A percentile compares a stretch with the other conserved stretches of the same genome.
Conservation (phyloP, 2,329 filamentous ascomycete genomes). For the Fusarium anguioides region DNA sequence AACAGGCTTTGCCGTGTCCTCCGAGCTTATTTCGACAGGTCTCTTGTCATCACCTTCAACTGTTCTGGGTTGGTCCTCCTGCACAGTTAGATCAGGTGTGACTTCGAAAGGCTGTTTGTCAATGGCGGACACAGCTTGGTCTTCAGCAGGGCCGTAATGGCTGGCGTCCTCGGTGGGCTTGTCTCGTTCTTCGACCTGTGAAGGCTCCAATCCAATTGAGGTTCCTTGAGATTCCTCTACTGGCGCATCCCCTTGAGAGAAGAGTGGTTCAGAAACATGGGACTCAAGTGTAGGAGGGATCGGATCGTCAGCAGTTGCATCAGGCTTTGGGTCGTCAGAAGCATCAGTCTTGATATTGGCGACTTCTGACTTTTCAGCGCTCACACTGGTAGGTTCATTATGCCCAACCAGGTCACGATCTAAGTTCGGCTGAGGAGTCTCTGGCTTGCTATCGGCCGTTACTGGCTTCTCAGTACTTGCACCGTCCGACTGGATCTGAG, state of each 20-base stretch:
- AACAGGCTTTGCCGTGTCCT: neutral
- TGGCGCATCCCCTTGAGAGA: conserved; percentile 47
- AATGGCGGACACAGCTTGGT: neutral
- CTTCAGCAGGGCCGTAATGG: neutral
- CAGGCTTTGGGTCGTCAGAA: neutral
- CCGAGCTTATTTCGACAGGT: neutral
- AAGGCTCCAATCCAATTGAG: conserved; percentile 34
- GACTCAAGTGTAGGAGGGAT: conserved; percentile 29
- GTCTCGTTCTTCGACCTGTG: conserved; percentile 39
- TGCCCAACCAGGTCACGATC: conserved; percentile 2
- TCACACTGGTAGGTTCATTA: neutral
- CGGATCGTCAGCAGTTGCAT: conserved; percentile 2
- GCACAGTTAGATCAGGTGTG: neutral
- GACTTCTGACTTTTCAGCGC: conserved; percentile 4
- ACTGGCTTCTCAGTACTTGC: neutral
- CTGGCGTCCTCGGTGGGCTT: neutral
- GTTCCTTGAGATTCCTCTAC: conserved; percentile 42
- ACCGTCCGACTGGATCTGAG: neutral
- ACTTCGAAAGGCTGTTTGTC: conserved; percentile 2
- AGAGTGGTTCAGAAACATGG: conserved; percentile 48
- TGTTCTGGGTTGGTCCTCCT: neutral
- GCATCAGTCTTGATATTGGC: conserved; percentile 8
- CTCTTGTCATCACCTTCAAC: neutral
- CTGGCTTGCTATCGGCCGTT: conserved; percentile 1
- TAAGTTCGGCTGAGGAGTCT: neutral